Evolutionary conservation across 495 filamentous ascomycete species (phyloP), one percentile per base, ranked within the genome.

Genomic region (Cercophora scortea): DNA sequence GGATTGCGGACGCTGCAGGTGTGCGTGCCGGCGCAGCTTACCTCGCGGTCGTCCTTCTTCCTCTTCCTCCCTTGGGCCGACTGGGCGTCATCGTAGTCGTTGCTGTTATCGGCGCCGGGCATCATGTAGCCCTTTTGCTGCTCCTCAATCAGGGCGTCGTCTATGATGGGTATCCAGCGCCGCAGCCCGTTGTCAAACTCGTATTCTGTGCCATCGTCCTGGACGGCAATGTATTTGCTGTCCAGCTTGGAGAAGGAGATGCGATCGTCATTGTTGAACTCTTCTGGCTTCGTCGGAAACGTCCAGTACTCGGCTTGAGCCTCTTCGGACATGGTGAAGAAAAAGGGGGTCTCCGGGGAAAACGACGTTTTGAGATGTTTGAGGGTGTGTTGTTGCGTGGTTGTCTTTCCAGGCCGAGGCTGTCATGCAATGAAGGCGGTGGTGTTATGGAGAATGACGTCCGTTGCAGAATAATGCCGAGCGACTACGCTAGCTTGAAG

Each of bases 201-300:
- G 69, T 83, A 96, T 61, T 96, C 91, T 46, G 81, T 75, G 17
- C 89, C 91, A 66, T 91, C 83, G 13, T 91, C 89, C 25, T 88
- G 83, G 50, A 95, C 91, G 0, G 94, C 79, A 18, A 91, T 80
- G 68, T 84, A 90, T 61, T 88, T 92, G 54, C 82, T 73, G 67
- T 90, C 85, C 48, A 87, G 70, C 61, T 82, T 86, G 4, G 88
- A 93, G 71, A 83, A 95, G 0, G 89, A 90, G 56, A 96, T 86
- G 54, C 92, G 88, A 18, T 85, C 78, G 63, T 97, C 92, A 51
- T 72, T 71, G 53, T 87, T 83, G 65, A 97, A 96, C 32, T 92
- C 82, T 53, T 82, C 73, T 3, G 79, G 78, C 54, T 88, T 78
- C 47, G 78, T 81, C 16, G 89, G 89, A 54, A 93, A 92, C 11